Percentiles rank a stretch among this genome's conserved stretches.
Evolutionary conservation across 768 basidiomycete species (phyloP).

Genomic region (Mycena albidolilacea): DNA sequence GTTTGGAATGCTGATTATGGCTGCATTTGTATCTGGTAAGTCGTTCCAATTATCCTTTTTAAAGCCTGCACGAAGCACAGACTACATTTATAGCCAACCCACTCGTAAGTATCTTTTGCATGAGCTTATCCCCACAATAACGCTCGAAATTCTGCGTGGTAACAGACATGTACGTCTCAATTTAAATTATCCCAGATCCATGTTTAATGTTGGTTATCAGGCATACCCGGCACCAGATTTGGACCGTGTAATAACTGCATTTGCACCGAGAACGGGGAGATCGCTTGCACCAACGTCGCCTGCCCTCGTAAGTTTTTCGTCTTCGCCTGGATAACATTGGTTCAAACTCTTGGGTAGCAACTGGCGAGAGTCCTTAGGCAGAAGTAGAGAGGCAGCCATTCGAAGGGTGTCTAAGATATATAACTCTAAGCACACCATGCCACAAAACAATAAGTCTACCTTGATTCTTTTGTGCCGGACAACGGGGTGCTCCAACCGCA

Average conservation of each 20-base stretch:
- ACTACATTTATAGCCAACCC: constrained; percentile 19
- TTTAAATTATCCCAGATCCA: neutral
- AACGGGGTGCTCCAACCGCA: constrained; percentile 12
- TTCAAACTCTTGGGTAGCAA: too few relatives aligned
- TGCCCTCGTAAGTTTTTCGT: constrained; percentile 22
- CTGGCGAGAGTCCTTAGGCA: too few relatives aligned
- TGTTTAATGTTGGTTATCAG: constrained; percentile 16
- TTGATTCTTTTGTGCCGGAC: constrained; percentile 13
- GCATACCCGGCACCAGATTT: constrained; percentile 21
- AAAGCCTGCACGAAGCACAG: constrained; percentile 12
- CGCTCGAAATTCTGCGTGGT: constrained; percentile 17
- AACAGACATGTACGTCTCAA: constrained; percentile 15
- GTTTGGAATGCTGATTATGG: constrained; percentile 21
- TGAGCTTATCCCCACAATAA: constrained; percentile 13
- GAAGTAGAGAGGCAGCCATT: neutral
- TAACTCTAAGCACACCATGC: constrained; percentile 13
- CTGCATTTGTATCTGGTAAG: constrained; percentile 24
- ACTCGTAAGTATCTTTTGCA: constrained; percentile 15
- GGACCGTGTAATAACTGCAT: constrained; percentile 26
- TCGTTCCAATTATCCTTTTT: constrained; percentile 13
- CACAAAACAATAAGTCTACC: constrained; percentile 9
- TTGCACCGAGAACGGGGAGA: constrained; percentile 19
- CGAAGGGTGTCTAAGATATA: constrained; percentile 18
- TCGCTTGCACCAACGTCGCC: constrained; percentile 21
- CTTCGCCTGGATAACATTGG: constrained; percentile 10